These are phyloP conservation scores for Lentithecium fluviatile DNA, from an alignment of 495 filamentous ascomycete genomes.

Conservation along the genomic window DNA sequence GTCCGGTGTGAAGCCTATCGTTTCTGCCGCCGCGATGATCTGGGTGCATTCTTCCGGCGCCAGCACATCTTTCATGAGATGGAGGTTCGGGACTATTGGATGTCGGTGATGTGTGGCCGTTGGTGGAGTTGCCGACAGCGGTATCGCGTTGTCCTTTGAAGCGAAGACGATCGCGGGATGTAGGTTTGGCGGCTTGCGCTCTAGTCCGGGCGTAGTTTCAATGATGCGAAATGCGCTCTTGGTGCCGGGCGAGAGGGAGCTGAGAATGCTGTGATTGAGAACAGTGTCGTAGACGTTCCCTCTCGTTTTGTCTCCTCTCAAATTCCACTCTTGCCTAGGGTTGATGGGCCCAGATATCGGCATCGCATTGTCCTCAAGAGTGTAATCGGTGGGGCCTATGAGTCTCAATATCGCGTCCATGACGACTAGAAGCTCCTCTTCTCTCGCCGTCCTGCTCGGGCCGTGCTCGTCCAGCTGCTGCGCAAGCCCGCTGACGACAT, in stretches of 20 bases:
- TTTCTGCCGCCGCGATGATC: conserved; percentile 51
- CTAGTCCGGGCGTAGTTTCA: conserved; percentile 46
- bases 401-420: conserved; percentile 49
- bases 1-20: conserved; percentile 49
- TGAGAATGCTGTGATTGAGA: conserved; percentile 8
- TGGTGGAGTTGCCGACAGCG: conserved; percentile 36
- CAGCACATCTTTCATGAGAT: conserved; percentile 45
- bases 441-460: conserved; percentile 16
- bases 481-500: conserved; percentile 48
- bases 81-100: conserved; percentile 46
- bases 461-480: neutral
- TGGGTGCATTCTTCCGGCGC: conserved; percentile 45
- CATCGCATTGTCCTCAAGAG: conserved; percentile 37
- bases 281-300: neutral
- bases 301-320: neutral
- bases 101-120: conserved; percentile 42
- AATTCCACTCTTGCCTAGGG: neutral
- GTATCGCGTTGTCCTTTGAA: conserved; percentile 42
- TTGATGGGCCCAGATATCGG: conserved; percentile 20
- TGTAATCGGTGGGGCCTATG: conserved; percentile 45
- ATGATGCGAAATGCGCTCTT: conserved; percentile 42
- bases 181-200: conserved; percentile 51
- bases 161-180: conserved; percentile 50
- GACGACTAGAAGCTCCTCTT: conserved; percentile 42
- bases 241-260: conserved; percentile 21